Evolutionary conservation across 2,329 filamentous ascomycete species (phyloP).

Genomic region (Magnaporthiopsis rhizophila): DNA sequence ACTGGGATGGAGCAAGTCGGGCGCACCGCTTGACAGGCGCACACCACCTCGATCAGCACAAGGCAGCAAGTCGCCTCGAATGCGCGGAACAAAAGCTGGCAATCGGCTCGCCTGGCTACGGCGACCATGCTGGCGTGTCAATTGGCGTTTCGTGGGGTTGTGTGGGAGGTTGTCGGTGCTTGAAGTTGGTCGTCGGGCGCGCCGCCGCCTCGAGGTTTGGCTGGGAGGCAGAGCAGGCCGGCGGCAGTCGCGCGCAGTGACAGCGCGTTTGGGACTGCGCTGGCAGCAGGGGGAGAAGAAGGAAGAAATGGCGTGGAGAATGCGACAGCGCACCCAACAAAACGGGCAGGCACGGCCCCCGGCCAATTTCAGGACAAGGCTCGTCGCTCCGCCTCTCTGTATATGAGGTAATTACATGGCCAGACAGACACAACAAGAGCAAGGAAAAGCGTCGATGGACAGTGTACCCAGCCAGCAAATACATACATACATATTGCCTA

Average conservation of each 20-base stretch:
- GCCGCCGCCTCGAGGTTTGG: background rate
- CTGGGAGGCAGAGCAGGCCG: background rate
- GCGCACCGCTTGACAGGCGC: background rate
- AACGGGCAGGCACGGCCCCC: background rate
- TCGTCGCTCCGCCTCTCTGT: background rate
- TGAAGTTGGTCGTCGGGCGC: background rate
- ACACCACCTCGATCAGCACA: background rate
- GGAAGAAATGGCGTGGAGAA: background rate
- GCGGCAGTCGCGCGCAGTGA: background rate
- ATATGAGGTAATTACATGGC: background rate
- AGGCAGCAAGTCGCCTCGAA: background rate
- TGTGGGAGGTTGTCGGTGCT: background rate
- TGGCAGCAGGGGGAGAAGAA: background rate
- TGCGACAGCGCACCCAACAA: background rate
- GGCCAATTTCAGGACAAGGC: background rate
- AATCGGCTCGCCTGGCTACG: background rate
- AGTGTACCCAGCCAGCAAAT: too few species aligned
- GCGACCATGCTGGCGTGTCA: slow-evolving; percentile 3
- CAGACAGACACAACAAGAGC: background rate
- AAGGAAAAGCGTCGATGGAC: background rate
- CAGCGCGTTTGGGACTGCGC: background rate
- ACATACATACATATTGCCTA: too few species aligned
- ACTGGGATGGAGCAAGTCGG: background rate
- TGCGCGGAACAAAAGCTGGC: background rate
- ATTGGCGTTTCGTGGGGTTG: background rate